A percentile compares a stretch with the other conserved stretches of the same genome.
Evolutionary conservation across 1,139 yeast species (phyloP).

Genomic region (Wickerhamomyces sp.): DNA sequence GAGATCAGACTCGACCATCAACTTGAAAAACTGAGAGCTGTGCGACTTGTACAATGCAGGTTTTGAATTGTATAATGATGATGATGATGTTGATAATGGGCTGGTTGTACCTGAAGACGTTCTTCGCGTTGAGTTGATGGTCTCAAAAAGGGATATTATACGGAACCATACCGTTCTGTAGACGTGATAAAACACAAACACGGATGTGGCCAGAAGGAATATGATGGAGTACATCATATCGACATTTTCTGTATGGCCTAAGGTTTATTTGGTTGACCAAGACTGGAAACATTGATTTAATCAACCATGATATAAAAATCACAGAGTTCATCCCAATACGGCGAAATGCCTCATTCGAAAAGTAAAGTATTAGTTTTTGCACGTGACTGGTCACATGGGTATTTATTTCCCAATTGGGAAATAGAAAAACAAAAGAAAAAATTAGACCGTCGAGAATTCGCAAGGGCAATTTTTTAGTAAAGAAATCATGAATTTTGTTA

Average conservation of each 20-base stretch:
- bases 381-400: background rate
- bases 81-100: background rate
- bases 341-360: background rate
- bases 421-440: background rate
- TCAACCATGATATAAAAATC: too few relatives aligned
- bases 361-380: background rate
- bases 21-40: conserved; percentile 9
- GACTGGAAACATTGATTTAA: too few relatives aligned
- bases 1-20: conserved; percentile 4
- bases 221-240: background rate
- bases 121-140: conserved; percentile 5
- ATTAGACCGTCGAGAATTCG: background rate
- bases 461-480: background rate
- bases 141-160: conserved; percentile 19
- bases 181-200: conserved; percentile 11
- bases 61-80: background rate
- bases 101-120: conserved; percentile 2
- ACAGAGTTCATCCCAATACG: too few relatives aligned
- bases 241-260: background rate
- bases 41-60: conserved; percentile 2
- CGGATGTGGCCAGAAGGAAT: conserved; percentile 3
- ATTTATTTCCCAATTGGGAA: background rate
- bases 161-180: conserved; percentile 18
- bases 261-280: too few relatives aligned
- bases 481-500: too few relatives aligned